Evolutionary conservation across 169 alveolate species (phyloP).

Genomic region (Neospora caninum): DNA sequence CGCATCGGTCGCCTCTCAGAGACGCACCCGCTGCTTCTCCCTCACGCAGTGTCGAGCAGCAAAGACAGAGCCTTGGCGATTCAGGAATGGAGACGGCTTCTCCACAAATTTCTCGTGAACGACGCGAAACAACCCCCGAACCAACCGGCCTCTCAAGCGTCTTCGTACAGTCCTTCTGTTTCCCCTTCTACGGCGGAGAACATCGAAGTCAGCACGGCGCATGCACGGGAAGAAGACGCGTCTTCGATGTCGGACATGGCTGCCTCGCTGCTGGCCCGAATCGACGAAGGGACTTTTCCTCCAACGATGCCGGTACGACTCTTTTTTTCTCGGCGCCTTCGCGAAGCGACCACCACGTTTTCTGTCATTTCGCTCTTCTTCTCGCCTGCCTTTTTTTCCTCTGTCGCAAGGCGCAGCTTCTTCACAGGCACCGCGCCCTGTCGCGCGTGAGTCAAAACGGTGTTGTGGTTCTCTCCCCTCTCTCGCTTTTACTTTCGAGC

Average conservation of each 20-base stretch:
- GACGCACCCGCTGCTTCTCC: conserved; percentile 60
- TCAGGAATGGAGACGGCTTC: conserved; percentile 24
- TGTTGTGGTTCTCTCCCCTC: too few species aligned
- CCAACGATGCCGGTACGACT: conserved; percentile 42
- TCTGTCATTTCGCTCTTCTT: too few species aligned
- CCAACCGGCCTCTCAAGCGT: not conserved
- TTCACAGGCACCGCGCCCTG: too few species aligned
- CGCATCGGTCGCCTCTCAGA: conserved; percentile 68
- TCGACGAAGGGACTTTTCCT: conserved; percentile 54
- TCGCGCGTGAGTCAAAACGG: too few species aligned
- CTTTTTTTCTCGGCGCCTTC: too few species aligned
- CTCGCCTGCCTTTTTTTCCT: too few species aligned
- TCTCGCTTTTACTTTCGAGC: too few species aligned
- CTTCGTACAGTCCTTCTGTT: not conserved
- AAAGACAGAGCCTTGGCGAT: conserved; percentile 40
- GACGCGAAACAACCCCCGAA: not conserved
- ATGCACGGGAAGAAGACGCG: not conserved
- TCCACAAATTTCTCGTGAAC: not conserved
- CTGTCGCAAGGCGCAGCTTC: too few species aligned
- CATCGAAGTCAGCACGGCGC: not conserved
- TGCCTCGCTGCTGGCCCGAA: not conserved
- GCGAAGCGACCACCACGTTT: too few species aligned
- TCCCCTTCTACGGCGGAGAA: not conserved
- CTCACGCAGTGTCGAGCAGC: conserved; percentile 62
- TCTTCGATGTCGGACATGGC: conserved; percentile 16